Evolutionary conservation across 257 asterid species (phyloP).

Genomic region (Thymus mandschuricus): DNA sequence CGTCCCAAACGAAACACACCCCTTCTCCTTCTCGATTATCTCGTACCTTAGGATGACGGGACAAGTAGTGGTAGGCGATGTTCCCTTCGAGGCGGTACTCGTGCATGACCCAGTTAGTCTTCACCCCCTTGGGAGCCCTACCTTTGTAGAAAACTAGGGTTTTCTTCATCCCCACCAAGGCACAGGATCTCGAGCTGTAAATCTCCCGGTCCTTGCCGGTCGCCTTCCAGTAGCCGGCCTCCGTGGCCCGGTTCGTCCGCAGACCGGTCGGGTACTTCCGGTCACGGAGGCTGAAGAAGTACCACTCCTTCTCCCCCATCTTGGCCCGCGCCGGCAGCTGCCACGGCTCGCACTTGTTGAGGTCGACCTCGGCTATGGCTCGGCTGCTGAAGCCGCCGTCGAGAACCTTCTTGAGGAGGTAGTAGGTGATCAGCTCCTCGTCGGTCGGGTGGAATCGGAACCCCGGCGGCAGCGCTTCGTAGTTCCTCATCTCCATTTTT

Average conservation of each 20-base stretch:
- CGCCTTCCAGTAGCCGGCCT: conserved; percentile 97
- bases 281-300: conserved; percentile 84
- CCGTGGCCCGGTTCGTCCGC: conserved; percentile 92
- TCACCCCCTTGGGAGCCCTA: conserved; percentile 88
- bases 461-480: conserved; percentile 75
- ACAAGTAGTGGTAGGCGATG: conserved; percentile 72
- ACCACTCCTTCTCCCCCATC: conserved; percentile 97
- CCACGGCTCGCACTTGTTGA: conserved; percentile 97
- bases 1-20: too few species aligned
- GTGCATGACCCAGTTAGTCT: conserved; percentile 94
- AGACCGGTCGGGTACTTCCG: conserved; percentile 88
- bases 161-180: conserved; percentile 97
- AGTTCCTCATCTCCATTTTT: conserved; percentile 47
- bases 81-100: conserved; percentile 93
- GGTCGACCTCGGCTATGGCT: conserved; percentile 90
- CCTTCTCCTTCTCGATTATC: too few species aligned
- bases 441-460: conserved; percentile 91
- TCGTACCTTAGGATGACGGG: conserved; percentile 57
- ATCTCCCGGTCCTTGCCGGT: conserved; percentile 94
- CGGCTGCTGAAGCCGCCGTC: conserved; percentile 60
- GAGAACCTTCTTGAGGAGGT: conserved; percentile 78
- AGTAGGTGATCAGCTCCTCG: conserved; percentile 84
- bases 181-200: conserved; percentile 61
- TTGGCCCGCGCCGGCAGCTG: conserved; percentile 87
- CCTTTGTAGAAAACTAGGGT: conserved; percentile 94